These are phyloP conservation scores for Detonula confervacea DNA, from an alignment of 352 stramenopile genomes.

Conservation along the genomic window DNA sequence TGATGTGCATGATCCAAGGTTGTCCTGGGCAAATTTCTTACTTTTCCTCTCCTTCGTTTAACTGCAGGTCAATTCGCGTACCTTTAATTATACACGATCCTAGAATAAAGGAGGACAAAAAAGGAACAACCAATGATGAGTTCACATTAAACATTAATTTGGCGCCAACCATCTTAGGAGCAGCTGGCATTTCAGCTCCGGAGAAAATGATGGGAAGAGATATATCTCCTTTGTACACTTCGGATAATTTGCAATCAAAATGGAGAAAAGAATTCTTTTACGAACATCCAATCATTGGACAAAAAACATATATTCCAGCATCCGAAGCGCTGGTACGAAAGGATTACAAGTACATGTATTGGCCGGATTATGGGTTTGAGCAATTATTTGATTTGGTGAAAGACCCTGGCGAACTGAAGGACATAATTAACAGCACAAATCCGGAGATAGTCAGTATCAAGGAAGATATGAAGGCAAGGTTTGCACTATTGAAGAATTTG, in stretches of 20 bases:
- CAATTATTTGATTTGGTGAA: slow-evolving; percentile 74
- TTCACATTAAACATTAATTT: slow-evolving; percentile 83
- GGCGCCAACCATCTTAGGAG: slow-evolving; percentile 72
- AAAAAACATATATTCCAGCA: slow-evolving; percentile 30
- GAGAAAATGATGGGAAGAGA: slow-evolving; percentile 71
- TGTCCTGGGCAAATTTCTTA: neutral
- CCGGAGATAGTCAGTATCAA: slow-evolving; percentile 9
- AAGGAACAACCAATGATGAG: slow-evolving; percentile 61
- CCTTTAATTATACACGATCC: slow-evolving; percentile 80
- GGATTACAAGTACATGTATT: slow-evolving; percentile 80
- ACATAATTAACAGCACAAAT: slow-evolving; percentile 53
- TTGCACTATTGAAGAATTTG: slow-evolving; percentile 29
- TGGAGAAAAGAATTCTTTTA: slow-evolving; percentile 85
- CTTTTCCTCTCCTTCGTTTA: neutral
- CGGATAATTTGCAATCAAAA: slow-evolving; percentile 21
- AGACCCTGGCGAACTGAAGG: slow-evolving; percentile 69
- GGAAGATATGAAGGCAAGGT: slow-evolving; percentile 40
- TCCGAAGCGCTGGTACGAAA: slow-evolving; percentile 69
- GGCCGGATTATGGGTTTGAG: slow-evolving; percentile 63
- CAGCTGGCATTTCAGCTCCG: slow-evolving; percentile 58
- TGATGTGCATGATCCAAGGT: too few relatives aligned
- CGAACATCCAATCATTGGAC: slow-evolving; percentile 53
- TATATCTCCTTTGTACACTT: slow-evolving; percentile 71
- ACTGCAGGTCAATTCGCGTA: slow-evolving; percentile 59
- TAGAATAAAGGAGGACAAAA: slow-evolving; percentile 57